Percentiles rank a stretch among this genome's conserved stretches.
phyloP scores from a whole-genome alignment of 2,329 filamentous ascomycete genomes.

The Alternaria viburni region DNA sequence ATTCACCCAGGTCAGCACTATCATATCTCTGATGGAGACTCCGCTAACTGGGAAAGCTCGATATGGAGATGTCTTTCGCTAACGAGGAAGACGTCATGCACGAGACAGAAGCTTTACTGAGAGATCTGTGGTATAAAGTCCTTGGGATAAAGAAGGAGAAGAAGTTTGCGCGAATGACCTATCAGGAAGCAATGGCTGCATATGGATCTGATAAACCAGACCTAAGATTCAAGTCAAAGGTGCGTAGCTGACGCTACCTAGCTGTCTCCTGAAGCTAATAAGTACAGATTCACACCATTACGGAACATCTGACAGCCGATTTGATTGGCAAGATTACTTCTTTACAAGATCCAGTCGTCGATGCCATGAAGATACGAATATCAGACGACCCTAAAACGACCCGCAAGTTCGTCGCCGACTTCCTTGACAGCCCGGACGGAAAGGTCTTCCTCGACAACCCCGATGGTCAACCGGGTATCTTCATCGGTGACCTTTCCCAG shows the following conservation, averaged over 20 bases:
- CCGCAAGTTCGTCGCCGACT: slow-evolving; percentile 67
- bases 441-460: slow-evolving; percentile 69
- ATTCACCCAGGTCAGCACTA: slow-evolving; percentile 77
- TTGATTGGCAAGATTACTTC: slow-evolving; percentile 78
- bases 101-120: slow-evolving; percentile 61
- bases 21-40: background rate
- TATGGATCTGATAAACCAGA: slow-evolving; percentile 96
- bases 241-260: slow-evolving; percentile 38
- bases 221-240: slow-evolving; percentile 72
- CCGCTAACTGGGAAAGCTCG: slow-evolving; percentile 63
- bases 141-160: slow-evolving; percentile 52
- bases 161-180: slow-evolving; percentile 68
- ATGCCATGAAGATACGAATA: slow-evolving; percentile 73
- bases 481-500: slow-evolving; percentile 74
- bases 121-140: slow-evolving; percentile 60
- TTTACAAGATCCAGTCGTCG: slow-evolving; percentile 71
- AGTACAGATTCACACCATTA: slow-evolving; percentile 68
- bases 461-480: slow-evolving; percentile 79
- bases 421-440: slow-evolving; percentile 71
- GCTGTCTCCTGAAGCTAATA: background rate
- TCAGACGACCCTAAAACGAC: slow-evolving; percentile 60
- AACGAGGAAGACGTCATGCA: slow-evolving; percentile 73
- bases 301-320: slow-evolving; percentile 65
- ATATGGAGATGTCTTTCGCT: slow-evolving; percentile 92
- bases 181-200: slow-evolving; percentile 75